A percentile compares a stretch with the other conserved stretches of the same genome.
Conservation (phyloP, 192 early-diverging fungal species). For the Umbelopsis ramanniana region DNA sequence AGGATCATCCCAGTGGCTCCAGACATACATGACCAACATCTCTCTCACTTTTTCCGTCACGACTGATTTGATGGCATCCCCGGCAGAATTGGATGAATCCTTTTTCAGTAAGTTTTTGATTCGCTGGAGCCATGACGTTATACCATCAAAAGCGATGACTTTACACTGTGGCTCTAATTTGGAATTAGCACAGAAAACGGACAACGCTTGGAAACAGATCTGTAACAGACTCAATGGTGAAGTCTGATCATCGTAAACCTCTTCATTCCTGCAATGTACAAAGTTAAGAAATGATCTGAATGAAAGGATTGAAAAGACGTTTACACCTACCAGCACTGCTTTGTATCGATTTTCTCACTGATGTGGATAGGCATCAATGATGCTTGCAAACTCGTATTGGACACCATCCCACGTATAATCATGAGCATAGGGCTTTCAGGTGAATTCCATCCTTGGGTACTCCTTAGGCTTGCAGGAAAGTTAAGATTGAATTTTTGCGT, state of each 20-base stretch:
- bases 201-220: constrained; percentile 63
- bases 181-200: constrained; percentile 64
- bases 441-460: constrained; percentile 30
- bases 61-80: constrained; percentile 28
- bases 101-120: constrained; percentile 51
- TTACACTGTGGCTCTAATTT: constrained; percentile 68
- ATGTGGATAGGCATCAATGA: constrained; percentile 34
- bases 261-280: not conserved
- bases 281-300: not conserved
- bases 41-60: constrained; percentile 50
- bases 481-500: not conserved
- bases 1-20: constrained; percentile 88
- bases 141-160: constrained; percentile 73
- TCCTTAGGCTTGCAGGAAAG: constrained; percentile 3
- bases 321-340: not conserved
- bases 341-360: not conserved
- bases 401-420: constrained; percentile 51
- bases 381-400: constrained; percentile 47
- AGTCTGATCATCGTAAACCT: not conserved
- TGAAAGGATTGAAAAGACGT: constrained; percentile 22
- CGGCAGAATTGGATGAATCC: constrained; percentile 8
- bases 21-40: constrained; percentile 71
- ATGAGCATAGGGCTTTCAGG: constrained; percentile 44
- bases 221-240: constrained; percentile 51
- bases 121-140: constrained; percentile 71